These are phyloP conservation scores for Naganishia vishniacii DNA, from an alignment of 768 basidiomycete genomes.

Conservation along the genomic window DNA sequence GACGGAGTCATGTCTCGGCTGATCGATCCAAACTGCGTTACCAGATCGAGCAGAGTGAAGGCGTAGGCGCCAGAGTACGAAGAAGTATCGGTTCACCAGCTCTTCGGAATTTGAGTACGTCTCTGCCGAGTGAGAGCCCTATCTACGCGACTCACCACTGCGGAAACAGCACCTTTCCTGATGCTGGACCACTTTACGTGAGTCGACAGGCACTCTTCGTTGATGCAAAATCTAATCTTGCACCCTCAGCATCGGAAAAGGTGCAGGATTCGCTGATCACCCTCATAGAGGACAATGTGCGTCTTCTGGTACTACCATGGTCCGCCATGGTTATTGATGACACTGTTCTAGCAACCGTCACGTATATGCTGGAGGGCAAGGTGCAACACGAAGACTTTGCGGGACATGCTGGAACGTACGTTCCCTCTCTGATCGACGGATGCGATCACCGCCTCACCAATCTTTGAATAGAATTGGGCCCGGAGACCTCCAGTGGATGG, in stretches of 20 bases:
- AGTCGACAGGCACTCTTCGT: conserved; percentile 53
- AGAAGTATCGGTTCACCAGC: conserved; percentile 72
- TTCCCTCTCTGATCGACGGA: conserved; percentile 38
- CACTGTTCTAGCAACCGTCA: conserved; percentile 59
- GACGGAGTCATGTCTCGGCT: conserved; percentile 51
- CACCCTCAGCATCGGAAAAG: background rate
- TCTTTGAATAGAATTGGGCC: conserved; percentile 46
- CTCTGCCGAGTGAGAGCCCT: background rate
- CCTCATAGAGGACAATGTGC: conserved; percentile 76
- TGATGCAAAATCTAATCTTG: conserved; percentile 3
- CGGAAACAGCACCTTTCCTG: conserved; percentile 15
- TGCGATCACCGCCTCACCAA: conserved; percentile 55
- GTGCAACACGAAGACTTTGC: conserved; percentile 86
- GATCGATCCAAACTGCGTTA: background rate
- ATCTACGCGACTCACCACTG: too few relatives aligned
- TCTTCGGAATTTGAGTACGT: conserved; percentile 68
- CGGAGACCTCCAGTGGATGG: conserved; percentile 95
- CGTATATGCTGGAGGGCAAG: conserved; percentile 79
- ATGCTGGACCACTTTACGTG: conserved; percentile 60
- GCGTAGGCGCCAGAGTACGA: conserved; percentile 74
- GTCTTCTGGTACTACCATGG: background rate
- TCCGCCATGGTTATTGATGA: background rate
- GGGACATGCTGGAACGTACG: conserved; percentile 50
- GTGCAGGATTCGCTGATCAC: conserved; percentile 75
- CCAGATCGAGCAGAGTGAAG: conserved; percentile 50